Percentiles rank a stretch among this genome's conserved stretches.
These are phyloP conservation scores for Leishmania braziliensis DNA, from an alignment of 208 protist species.

Conservation along the genomic window DNA sequence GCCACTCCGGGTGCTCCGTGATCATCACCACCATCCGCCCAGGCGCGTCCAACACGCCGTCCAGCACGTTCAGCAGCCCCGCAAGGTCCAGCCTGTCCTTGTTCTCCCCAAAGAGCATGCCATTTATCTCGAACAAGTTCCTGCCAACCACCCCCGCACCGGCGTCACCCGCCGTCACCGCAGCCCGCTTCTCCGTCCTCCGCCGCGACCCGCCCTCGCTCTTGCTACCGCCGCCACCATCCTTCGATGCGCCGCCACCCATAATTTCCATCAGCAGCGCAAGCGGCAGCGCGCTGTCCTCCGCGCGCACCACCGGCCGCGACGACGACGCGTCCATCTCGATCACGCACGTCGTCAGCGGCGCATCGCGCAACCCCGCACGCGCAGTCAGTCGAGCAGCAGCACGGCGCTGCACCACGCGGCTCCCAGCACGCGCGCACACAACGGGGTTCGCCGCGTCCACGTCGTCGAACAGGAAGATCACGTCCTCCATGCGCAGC, in stretches of 20 bases:
- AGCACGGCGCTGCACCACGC: conserved; percentile 32
- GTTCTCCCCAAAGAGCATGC: conserved; percentile 20
- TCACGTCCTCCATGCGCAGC: conserved; percentile 74
- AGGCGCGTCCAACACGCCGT: conserved; percentile 88
- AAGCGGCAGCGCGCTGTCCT: conserved; percentile 25
- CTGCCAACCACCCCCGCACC: conserved; percentile 7
- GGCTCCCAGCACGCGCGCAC: conserved; percentile 51
- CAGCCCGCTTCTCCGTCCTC: background rate
- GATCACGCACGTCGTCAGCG: conserved; percentile 31
- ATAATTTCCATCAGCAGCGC: conserved; percentile 22
- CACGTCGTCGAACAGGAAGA: conserved; percentile 88
- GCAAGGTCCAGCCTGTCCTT: conserved; percentile 80
- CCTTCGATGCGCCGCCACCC: conserved; percentile 2
- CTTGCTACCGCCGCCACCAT: background rate
- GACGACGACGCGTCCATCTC: conserved; percentile 32
- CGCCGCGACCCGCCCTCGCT: background rate
- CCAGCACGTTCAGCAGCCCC: conserved; percentile 90
- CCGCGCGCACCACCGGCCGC: conserved; percentile 10
- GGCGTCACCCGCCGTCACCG: background rate
- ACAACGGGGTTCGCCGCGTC: conserved; percentile 74
- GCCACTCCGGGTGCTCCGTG: conserved; percentile 83
- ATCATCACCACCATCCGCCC: conserved; percentile 89
- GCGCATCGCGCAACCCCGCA: conserved; percentile 1
- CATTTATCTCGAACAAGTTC: conserved; percentile 15
- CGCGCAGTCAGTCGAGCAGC: conserved; percentile 33